These are phyloP conservation scores for Purshia tridentata DNA, from an alignment of 306 rosid genomes.

Conservation along the genomic window DNA sequence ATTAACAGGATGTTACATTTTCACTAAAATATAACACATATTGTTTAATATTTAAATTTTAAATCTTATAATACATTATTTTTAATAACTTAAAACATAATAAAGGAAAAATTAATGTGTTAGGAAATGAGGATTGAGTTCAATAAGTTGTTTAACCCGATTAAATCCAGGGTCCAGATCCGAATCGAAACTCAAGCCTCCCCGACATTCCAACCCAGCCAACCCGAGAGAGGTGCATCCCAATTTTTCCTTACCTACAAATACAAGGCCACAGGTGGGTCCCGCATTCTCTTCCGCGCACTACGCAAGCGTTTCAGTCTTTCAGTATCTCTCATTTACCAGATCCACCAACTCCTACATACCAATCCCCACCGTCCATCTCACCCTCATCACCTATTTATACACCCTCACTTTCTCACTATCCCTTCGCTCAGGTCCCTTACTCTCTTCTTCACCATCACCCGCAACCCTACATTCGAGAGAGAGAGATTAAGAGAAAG, in stretches of 20 bases:
- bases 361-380: slow-evolving; percentile 41
- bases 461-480: background rate
- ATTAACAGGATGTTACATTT: too few relatives aligned
- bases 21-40: too few relatives aligned
- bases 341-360: slow-evolving; percentile 22
- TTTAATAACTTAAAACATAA: too few relatives aligned
- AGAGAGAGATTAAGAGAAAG: background rate
- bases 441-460: background rate
- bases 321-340: slow-evolving; percentile 12
- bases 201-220: rapidly evolving
- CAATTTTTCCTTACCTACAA: too few relatives aligned
- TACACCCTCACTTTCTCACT: background rate
- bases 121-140: too few relatives aligned
- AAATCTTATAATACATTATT: too few relatives aligned
- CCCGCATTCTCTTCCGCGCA: slow-evolving; percentile 21
- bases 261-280: background rate
- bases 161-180: too few relatives aligned
- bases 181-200: too few relatives aligned
- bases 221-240: too few relatives aligned
- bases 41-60: too few relatives aligned
- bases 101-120: too few relatives aligned
- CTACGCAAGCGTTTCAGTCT: background rate
- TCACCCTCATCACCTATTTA: slow-evolving; percentile 29
- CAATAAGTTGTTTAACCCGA: too few relatives aligned
- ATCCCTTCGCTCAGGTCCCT: background rate